Percentiles rank a stretch among this genome's conserved stretches.
phyloP scores from a whole-genome alignment of 495 filamentous ascomycete genomes.

The Articulospora tetracladia region DNA sequence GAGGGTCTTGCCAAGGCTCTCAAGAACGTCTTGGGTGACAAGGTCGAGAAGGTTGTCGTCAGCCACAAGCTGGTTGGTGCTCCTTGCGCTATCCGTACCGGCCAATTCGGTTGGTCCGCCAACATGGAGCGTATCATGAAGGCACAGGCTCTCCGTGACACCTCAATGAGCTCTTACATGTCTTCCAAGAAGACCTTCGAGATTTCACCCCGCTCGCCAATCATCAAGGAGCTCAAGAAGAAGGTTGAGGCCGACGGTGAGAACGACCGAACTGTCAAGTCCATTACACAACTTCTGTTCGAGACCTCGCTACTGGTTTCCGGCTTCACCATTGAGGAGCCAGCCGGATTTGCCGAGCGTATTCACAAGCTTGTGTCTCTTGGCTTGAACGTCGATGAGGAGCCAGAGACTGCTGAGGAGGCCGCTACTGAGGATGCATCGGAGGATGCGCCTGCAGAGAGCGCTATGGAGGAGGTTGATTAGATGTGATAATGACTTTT shows the following conservation, averaged over 20 bases:
- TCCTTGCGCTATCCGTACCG: slow-evolving; percentile 98
- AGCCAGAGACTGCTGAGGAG: slow-evolving; percentile 68
- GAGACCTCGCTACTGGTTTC: slow-evolving; percentile 98
- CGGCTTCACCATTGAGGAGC: slow-evolving; percentile 99
- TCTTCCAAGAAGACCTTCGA: slow-evolving; percentile 99
- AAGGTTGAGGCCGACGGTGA: slow-evolving; percentile 97
- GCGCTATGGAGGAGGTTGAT: slow-evolving; percentile 67
- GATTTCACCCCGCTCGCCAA: slow-evolving; percentile 96
- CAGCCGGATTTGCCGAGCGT: slow-evolving; percentile 93
- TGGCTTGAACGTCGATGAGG: slow-evolving; percentile 94
- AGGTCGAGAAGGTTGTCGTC: slow-evolving; percentile 99
- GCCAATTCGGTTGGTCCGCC: slow-evolving; percentile 99
- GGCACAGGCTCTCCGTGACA: slow-evolving; percentile 98
- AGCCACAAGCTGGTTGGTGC: slow-evolving; percentile 95
- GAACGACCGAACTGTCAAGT: slow-evolving; percentile 97
- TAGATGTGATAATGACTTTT: slow-evolving; percentile 31
- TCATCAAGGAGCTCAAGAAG: slow-evolving; percentile 97
- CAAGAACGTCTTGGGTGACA: slow-evolving; percentile 98
- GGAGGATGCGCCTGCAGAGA: slow-evolving; percentile 46
- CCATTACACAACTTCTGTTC: slow-evolving; percentile 94
- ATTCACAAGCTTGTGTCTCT: slow-evolving; percentile 98
- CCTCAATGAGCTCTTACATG: slow-evolving; percentile 99
- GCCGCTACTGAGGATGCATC: slow-evolving; percentile 55
- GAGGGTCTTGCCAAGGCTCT: slow-evolving; percentile 89
- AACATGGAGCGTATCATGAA: slow-evolving; percentile 99